Evolutionary conservation across 2,329 filamentous ascomycete genomes (phyloP).

Genomic region (Lachnellula willkommii): DNA sequence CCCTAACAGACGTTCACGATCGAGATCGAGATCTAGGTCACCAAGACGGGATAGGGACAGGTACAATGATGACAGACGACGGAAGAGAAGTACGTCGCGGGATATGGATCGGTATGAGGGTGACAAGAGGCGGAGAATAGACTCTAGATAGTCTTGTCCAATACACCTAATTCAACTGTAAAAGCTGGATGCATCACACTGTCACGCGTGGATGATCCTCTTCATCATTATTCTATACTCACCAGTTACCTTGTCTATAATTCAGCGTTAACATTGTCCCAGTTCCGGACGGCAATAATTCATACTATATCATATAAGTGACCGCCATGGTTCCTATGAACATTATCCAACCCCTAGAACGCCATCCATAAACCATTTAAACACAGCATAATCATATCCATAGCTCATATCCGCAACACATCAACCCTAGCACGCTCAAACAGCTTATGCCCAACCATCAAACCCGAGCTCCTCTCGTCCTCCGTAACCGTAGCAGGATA

Average conservation of each 20-base stretch:
- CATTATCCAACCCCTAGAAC: slow-evolving; percentile 1
- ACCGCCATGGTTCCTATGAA: neutral
- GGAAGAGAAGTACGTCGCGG: slow-evolving; percentile 54
- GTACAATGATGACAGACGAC: slow-evolving; percentile 44
- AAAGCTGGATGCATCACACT: too few relatives aligned
- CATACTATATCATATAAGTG: too few relatives aligned
- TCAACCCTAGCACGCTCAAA: slow-evolving; percentile 83
- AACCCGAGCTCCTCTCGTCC: slow-evolving; percentile 49
- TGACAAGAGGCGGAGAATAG: slow-evolving; percentile 57
- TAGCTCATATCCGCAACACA: slow-evolving; percentile 64
- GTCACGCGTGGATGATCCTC: too few relatives aligned
- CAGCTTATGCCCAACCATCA: slow-evolving; percentile 65
- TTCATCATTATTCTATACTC: too few relatives aligned
- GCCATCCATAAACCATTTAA: neutral
- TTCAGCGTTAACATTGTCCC: too few relatives aligned
- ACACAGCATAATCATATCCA: neutral
- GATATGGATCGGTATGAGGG: slow-evolving; percentile 48
- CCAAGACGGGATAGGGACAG: slow-evolving; percentile 38
- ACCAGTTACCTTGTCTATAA: too few relatives aligned
- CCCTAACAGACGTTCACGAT: slow-evolving; percentile 30
- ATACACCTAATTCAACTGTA: neutral
- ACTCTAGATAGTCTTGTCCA: slow-evolving; percentile 30
- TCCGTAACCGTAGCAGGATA: slow-evolving; percentile 58
- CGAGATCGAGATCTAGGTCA: slow-evolving; percentile 53
- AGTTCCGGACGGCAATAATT: too few relatives aligned